Base-by-base conservation (phyloP, 148 eudicot species). In the Cornus controversa region DNA sequence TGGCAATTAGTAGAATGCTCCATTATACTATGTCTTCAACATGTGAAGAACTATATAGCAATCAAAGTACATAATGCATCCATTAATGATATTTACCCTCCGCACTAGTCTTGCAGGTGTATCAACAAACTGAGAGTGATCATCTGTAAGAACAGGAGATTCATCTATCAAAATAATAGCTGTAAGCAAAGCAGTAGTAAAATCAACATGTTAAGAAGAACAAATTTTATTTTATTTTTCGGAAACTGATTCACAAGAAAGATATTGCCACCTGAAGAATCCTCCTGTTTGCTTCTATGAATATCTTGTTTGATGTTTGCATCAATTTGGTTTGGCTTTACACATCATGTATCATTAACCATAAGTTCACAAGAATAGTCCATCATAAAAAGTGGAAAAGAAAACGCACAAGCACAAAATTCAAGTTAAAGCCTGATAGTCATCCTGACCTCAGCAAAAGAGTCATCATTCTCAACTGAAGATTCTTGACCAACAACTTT, bases 31-130 rank as follows among this genome's bases (percentile, higher is more conserved):
- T 14, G 7, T 60, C 60, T 14, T 75, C 40, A 75, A 36, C 18
- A 65, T 26, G 25, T 45, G 34, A 72, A 62, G 54, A 79, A 42
- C 40, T 72, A 74, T 50, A 47, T 53, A 15, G 26, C 28, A 69
- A 15, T 31, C 53, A 81, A 58, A 67, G 62, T 40, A 79, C 20
- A 50, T 6, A 37, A 67, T 60, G 28, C 67, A 77, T 24, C 34
- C 58, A 66, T 22, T 22, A 31, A 16, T 45, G 54, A 29, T 60
- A 72, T 79, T 84, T 86, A 94, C 98, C 94, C 98, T 88, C 87
- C 97, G 85, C 57, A 80, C 86, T 84, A 81, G 81, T 79, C 81
- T 87, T 57, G 91, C 88, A 57, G 91, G 92, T 79, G 97, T 70
- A 76, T 93, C 96, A 80, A 81, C 84, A 70, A 83, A 75, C 58